Base-by-base conservation (phyloP, 2,329 filamentous ascomycete species). In the Zymoseptoria tritici region DNA sequence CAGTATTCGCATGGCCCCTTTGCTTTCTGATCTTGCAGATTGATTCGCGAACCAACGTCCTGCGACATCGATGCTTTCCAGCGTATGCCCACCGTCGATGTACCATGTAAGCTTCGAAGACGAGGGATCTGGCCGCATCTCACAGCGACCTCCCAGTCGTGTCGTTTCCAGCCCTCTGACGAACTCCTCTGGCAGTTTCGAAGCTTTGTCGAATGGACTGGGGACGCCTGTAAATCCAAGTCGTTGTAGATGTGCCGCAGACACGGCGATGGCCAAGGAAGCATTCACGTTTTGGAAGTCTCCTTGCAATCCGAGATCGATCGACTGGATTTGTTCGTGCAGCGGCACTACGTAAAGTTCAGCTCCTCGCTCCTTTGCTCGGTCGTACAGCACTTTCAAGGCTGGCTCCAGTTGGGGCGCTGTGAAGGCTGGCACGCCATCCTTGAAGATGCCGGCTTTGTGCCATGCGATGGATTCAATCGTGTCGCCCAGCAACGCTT, bases 391-490 rank as follows among this genome's bases (percentile, higher is more conserved):
- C 0, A 87, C 84, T 6, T 77, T 71, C 59, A 85, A 74, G 1
- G 85, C 85, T 20, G 74, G 74, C 2, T 78, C 74, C 31, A 78
- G 75, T 64, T 89, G 85, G 0, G 79, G 78, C 2, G 82, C 82
- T 0, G 87, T 86, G 62, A 89, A 89, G 1, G 82, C 85, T 22
- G 81, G 80, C 4, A 81, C 81, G 0, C 83, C 84, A 0, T 74
- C 56, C 73, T 95, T 96, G 72, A 95, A 87, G 52, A 97, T 89
- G 0, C 92, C 92, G 6, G 87, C 87, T 74, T 97, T 97, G 72
- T 96, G 90, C 92, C 91, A 96, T 2, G 91, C 86, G 64, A 96
- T 96, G 69, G 90, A 80, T 59, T 89, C 86, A 55, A 93, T 82
- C 0, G 90, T 92, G 46, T 83, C 80, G 9, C 92, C 92, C 42